Base-by-base conservation (phyloP, 805 yeast species). In the Kregervanrija fluxuum region DNA sequence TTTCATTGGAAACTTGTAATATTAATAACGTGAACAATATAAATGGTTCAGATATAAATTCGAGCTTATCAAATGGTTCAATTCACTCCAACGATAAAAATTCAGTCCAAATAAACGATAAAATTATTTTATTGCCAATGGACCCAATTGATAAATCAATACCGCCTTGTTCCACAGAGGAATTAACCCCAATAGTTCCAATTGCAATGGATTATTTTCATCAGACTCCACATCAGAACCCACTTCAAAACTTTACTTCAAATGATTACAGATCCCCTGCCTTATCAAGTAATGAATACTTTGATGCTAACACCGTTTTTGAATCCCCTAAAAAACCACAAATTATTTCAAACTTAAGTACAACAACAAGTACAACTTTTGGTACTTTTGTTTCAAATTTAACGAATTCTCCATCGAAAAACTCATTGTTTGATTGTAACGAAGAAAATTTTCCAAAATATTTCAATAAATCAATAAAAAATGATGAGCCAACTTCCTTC, bases 101-200 rank as follows among this genome's bases (percentile, higher is more conserved):
- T 22, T 22, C 8, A 22, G 28, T 22, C 8, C 17, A 42, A 12
- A 35, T 37, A 11, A 28, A 36, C 16, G 35, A 45, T 32, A 51
- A 55, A n/a, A 47, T 59, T 33, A 42, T 61, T 3, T 41, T 61
- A 22, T 47, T 61, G 11, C 66, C 66, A 8, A 45, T 38, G 6
- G 55, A 54, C 16, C 61, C 64, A 3, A 46, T 48, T 5, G 63
- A 60, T 38, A 56, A 56, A 41, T 50, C 53, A 4, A 36, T 52
- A 1, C 61, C 62, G 1, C 63, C 63, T 11, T 57, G 59, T 44
- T 50, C 60, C 11, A 43, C 60, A 2, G 62, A 57, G 22, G 57
- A 57, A 40, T 44, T 57, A 37, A 54, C 61, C 4, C 62, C 61
- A 11, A 53, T 57, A 8, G 36, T 56, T 13, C 59, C 62, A 5